Evolutionary conservation across 2,329 filamentous ascomycete genomes (phyloP).

Genomic region (Claviceps quebecensis): DNA sequence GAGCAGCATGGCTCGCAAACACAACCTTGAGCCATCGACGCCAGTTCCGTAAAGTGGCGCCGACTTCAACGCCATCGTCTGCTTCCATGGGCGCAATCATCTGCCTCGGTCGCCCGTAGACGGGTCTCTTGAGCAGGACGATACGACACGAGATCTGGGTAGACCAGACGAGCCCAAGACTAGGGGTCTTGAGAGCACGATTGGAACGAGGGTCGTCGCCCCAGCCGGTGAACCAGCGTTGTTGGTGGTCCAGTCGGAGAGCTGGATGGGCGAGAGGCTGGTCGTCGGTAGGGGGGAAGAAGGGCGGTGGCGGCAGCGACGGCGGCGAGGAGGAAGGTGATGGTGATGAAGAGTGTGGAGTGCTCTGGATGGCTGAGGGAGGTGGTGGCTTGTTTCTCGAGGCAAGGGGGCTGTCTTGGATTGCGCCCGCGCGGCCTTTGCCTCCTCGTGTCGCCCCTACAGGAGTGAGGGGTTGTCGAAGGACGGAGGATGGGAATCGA

Average conservation of each 20-base stretch:
- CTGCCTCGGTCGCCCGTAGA: constrained; percentile 28
- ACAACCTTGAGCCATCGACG: constrained; percentile 75
- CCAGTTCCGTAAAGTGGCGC: constrained; percentile 43
- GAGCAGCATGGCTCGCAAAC: constrained; percentile 63
- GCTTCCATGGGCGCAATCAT: constrained; percentile 21
- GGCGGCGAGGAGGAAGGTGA: constrained; percentile 8
- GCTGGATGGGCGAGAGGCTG: constrained; percentile 30
- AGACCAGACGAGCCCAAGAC: constrained; percentile 78
- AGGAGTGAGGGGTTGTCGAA: not conserved
- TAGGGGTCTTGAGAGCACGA: constrained; percentile 60
- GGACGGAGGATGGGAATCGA: constrained; percentile 42
- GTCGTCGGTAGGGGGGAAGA: constrained; percentile 17
- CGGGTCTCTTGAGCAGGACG: constrained; percentile 60
- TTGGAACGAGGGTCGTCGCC: constrained; percentile 48
- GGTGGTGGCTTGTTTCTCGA: constrained; percentile 26
- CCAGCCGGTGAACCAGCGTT: constrained; percentile 93
- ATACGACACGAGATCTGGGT: constrained; percentile 77
- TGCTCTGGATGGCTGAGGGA: constrained; percentile 14
- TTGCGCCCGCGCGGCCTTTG: not conserved
- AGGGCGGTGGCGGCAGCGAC: constrained; percentile 15
- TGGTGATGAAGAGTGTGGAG: constrained; percentile 14
- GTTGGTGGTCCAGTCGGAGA: constrained; percentile 73
- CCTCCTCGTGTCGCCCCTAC: not conserved
- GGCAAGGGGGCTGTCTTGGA: constrained; percentile 37
- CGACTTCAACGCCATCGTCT: constrained; percentile 27